Percentiles rank a stretch among this genome's conserved stretches.
Conservation (phyloP, 331 rosid genomes). For the Arachis monticola region DNA sequence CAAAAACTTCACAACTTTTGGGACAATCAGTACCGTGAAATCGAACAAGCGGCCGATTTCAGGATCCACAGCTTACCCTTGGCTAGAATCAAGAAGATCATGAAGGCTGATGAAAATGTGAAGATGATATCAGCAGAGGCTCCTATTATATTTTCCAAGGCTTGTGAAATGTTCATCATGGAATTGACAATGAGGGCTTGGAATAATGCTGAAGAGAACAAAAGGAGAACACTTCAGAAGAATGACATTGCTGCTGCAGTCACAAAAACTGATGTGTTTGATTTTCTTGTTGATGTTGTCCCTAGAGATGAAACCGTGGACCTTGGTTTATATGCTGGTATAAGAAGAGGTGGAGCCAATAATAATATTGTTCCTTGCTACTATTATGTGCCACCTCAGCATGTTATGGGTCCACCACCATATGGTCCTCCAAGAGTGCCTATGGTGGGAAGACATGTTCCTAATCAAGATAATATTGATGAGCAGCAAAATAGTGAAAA, state of each 20-base stretch:
- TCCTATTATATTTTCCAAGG: constrained; percentile 67
- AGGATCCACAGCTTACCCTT: constrained; percentile 57
- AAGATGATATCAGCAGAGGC: constrained; percentile 72
- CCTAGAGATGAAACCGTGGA: constrained; percentile 62
- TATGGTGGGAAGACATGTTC: constrained; percentile 47
- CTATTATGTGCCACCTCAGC: constrained; percentile 53
- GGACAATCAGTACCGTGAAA: constrained; percentile 49
- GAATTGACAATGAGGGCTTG: constrained; percentile 73
- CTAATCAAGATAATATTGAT: constrained; percentile 44
- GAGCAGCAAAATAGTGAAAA: constrained; percentile 47
- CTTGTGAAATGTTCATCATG: constrained; percentile 74
- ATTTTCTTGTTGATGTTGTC: constrained; percentile 65
- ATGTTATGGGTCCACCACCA: constrained; percentile 34
- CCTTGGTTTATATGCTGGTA: constrained; percentile 42
- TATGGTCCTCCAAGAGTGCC: constrained; percentile 54
- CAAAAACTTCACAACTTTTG: constrained; percentile 54
- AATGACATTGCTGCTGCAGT: constrained; percentile 67
- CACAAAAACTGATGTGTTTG: constrained; percentile 63
- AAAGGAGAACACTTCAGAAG: constrained; percentile 63
- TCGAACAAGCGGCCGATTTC: constrained; percentile 45
- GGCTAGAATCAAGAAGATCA: constrained; percentile 71
- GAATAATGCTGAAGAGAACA: constrained; percentile 61
- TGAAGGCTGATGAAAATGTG: constrained; percentile 73
- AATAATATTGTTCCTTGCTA: constrained; percentile 57
- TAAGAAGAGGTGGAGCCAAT: constrained; percentile 42